phyloP scores from a whole-genome alignment of 2,329 filamentous ascomycete species.

The Pseudophaeomoniella oleicola region DNA sequence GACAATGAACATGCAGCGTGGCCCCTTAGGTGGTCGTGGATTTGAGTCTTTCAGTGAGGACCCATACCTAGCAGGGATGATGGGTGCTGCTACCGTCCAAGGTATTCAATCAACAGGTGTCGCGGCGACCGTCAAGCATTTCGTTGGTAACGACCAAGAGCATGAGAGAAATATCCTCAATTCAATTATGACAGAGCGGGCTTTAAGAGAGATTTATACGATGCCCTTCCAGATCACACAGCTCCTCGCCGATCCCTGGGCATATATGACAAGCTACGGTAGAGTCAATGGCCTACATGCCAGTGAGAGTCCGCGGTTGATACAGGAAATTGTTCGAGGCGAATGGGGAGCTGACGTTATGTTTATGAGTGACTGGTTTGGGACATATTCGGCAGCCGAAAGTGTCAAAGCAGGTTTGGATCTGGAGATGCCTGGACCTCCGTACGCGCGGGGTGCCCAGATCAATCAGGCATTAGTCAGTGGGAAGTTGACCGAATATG shows the following conservation, averaged over 20 bases:
- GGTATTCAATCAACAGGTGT: constrained; percentile 61
- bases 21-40: constrained; percentile 68
- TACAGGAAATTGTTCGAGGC: constrained; percentile 27
- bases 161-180: constrained; percentile 28
- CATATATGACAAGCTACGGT: constrained; percentile 47
- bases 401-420: constrained; percentile 30
- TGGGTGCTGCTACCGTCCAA: constrained; percentile 57
- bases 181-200: constrained; percentile 32
- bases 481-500: constrained; percentile 40
- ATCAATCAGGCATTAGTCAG: constrained; percentile 32
- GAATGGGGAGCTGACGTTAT: constrained; percentile 32
- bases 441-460: constrained; percentile 24
- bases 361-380: constrained; percentile 21
- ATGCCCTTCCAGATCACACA: constrained; percentile 49
- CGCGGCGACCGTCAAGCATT: constrained; percentile 62
- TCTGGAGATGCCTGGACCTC: constrained; percentile 32
- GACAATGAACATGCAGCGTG: constrained; percentile 69
- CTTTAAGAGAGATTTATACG: constrained; percentile 48
- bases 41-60: constrained; percentile 84
- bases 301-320: constrained; percentile 25
- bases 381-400: constrained; percentile 30
- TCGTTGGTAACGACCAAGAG: constrained; percentile 32
- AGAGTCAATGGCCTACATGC: constrained; percentile 37
- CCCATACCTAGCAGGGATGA: constrained; percentile 58
- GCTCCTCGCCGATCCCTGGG: constrained; percentile 38